These are phyloP conservation scores for Fusarium pilosicola DNA, from an alignment of 2,329 filamentous ascomycete species.

Conservation along the genomic window DNA sequence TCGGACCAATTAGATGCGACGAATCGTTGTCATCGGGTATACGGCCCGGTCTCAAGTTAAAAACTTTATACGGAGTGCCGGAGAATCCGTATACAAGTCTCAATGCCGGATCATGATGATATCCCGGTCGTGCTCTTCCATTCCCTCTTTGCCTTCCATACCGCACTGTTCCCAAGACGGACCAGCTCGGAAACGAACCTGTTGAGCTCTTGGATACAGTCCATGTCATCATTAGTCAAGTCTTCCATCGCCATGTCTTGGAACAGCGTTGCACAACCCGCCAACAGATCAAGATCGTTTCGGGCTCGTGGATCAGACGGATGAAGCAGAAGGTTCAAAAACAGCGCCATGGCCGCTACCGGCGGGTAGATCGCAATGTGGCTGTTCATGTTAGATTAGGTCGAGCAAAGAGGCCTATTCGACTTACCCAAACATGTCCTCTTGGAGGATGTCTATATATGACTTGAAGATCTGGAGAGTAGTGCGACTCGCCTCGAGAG, in stretches of 20 bases:
- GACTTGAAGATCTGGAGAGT: background rate
- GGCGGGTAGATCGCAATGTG: background rate
- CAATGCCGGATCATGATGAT: background rate
- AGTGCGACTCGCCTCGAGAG: background rate
- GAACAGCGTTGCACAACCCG: background rate
- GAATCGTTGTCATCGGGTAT: background rate
- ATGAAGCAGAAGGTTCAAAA: background rate
- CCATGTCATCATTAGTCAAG: background rate
- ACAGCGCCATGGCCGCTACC: background rate
- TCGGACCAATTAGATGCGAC: background rate
- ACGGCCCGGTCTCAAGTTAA: background rate
- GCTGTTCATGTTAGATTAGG: fast-evolving
- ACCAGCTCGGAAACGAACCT: background rate
- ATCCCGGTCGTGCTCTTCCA: background rate
- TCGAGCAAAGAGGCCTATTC: fast-evolving
- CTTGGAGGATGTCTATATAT: background rate
- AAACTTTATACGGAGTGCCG: no score
- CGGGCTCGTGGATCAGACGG: background rate
- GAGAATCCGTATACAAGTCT: background rate
- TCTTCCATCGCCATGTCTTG: background rate
- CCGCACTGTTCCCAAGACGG: background rate
- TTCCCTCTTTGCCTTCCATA: background rate
- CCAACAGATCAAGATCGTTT: background rate
- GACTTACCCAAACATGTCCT: background rate
- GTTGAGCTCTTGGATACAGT: background rate